Conservation (phyloP, 2,329 filamentous ascomycete genomes). For the Penicillium janthinellum region DNA sequence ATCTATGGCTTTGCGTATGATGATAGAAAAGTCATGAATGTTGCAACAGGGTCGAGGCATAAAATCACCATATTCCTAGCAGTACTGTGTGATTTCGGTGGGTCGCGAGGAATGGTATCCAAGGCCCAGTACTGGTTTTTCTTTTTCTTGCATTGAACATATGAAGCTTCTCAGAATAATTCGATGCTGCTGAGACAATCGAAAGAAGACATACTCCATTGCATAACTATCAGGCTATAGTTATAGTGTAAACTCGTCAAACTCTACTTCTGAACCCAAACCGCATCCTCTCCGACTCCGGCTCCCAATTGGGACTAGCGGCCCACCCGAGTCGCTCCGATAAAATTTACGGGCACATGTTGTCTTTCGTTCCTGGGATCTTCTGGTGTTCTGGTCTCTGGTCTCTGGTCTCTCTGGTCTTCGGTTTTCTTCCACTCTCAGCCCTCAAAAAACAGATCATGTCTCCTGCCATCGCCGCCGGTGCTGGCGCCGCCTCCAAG, state of each 20-base stretch:
- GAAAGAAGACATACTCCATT: no score
- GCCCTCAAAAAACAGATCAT: conserved; percentile 40
- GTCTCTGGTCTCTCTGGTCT: conserved; percentile 3
- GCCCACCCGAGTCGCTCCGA: conserved; percentile 18
- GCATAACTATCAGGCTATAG: no score
- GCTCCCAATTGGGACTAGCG: conserved; percentile 28
- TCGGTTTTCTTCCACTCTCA: conserved; percentile 7
- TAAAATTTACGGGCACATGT: conserved; percentile 26
- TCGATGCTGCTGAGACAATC: no score
- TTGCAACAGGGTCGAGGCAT: background rate
- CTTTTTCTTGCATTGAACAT: background rate
- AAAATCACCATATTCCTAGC: background rate
- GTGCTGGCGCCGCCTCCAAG: conserved; percentile 54
- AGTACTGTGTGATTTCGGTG: background rate
- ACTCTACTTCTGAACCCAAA: background rate
- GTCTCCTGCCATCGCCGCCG: conserved; percentile 56
- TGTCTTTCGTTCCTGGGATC: conserved; percentile 20
- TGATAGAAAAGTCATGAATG: background rate
- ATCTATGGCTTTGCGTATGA: background rate
- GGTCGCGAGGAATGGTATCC: background rate
- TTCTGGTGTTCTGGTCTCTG: background rate
- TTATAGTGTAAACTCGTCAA: background rate
- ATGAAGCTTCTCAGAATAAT: no score
- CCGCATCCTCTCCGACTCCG: conserved; percentile 25
- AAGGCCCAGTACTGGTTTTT: no score